phyloP scores from a whole-genome alignment of 345 rosid genomes.

The Abelmoschus esculentus region DNA sequence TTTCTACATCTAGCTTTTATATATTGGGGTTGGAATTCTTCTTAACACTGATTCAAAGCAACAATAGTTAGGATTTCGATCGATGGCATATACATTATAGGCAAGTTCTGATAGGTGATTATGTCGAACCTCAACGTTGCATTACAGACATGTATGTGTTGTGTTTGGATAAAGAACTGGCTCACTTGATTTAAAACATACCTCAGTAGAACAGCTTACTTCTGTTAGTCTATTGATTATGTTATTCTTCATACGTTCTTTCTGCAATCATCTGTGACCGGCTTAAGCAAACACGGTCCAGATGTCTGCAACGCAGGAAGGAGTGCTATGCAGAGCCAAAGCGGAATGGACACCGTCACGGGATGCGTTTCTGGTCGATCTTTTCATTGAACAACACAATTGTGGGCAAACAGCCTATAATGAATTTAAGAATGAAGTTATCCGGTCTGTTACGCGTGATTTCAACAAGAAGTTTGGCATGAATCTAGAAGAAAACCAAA shows the following conservation, averaged over 20 bases:
- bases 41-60: too few species aligned
- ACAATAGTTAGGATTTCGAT: too few species aligned
- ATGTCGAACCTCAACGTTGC: too few species aligned
- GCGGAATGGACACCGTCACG: slow-evolving; percentile 7
- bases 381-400: slow-evolving; percentile 22
- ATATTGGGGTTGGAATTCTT: too few species aligned
- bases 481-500: slow-evolving; percentile 37
- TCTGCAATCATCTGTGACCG: too few species aligned
- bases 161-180: too few species aligned
- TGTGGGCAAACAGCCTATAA: slow-evolving; percentile 28
- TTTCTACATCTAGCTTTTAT: too few species aligned
- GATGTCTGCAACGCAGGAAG: slow-evolving; percentile 25
- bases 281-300: neutral
- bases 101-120: too few species aligned
- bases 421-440: slow-evolving; percentile 22
- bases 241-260: too few species aligned
- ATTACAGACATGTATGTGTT: too few species aligned
- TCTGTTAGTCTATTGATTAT: neutral
- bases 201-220: neutral
- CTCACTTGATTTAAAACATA: too few species aligned
- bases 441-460: slow-evolving; percentile 19
- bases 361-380: neutral
- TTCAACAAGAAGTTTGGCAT: slow-evolving; percentile 22
- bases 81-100: too few species aligned
- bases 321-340: slow-evolving; percentile 15